Evolutionary conservation across 192 early-diverging fungal genomes (phyloP).

Genomic region (Podila epigama): DNA sequence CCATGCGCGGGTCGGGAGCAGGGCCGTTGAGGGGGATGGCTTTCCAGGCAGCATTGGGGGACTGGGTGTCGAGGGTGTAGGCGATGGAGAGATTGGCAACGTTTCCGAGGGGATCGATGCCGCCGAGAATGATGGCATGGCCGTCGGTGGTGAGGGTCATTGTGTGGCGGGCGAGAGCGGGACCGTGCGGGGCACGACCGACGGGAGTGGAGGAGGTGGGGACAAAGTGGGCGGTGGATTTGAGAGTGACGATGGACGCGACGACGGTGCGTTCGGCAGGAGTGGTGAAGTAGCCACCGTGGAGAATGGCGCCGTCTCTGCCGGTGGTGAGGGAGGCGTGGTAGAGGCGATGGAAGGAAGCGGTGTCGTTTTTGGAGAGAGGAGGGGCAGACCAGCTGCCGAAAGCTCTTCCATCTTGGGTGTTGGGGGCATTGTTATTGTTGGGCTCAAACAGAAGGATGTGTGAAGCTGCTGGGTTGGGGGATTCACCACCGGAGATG

Average conservation of each 20-base stretch:
- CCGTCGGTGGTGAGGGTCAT: slow-evolving; percentile 44
- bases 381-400: slow-evolving; percentile 34
- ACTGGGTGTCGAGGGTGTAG: slow-evolving; percentile 31
- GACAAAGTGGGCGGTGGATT: slow-evolving; percentile 16
- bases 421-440: not conserved
- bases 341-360: slow-evolving; percentile 28
- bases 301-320: slow-evolving; percentile 33
- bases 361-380: slow-evolving; percentile 23
- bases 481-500: slow-evolving; percentile 36
- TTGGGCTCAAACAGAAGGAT: slow-evolving; percentile 9
- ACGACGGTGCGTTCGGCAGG: slow-evolving; percentile 23
- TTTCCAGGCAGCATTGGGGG: slow-evolving; percentile 17
- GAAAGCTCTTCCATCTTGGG: too few relatives aligned
- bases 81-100: slow-evolving; percentile 27
- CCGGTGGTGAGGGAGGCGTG: slow-evolving; percentile 32
- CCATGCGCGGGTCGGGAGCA: slow-evolving; percentile 40
- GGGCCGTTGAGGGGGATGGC: slow-evolving; percentile 5
- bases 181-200: slow-evolving; percentile 15
- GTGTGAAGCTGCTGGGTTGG: not conserved
- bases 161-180: slow-evolving; percentile 37
- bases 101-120: slow-evolving; percentile 15
- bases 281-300: slow-evolving; percentile 27
- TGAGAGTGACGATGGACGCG: slow-evolving; percentile 20
- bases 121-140: slow-evolving; percentile 28
- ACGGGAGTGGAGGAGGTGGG: slow-evolving; percentile 20